Evolutionary conservation across 2,329 filamentous ascomycete species (phyloP), one percentile per base, ranked within the genome.

Genomic region (Botrytis porri): DNA sequence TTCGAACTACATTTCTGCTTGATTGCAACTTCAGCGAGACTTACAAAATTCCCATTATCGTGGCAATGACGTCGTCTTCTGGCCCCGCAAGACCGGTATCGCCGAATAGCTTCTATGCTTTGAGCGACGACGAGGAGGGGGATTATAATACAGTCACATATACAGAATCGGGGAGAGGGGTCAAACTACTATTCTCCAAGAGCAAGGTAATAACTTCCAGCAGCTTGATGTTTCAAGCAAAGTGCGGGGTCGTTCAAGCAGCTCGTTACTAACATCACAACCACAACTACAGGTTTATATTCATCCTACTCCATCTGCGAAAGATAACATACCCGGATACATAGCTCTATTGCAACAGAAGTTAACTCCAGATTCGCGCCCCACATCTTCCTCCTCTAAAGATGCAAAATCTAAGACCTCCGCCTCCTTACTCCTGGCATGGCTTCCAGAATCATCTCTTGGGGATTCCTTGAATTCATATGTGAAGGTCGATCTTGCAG

Each of bases 91-190:
- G 79, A 73, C 79, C 86, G 69, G 78, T 89, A 22, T 98, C 95
- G 51, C 94, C 93, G 4, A 93, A 91, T 70, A 97, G 94, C 79
- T 96, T 95, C 85, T 98, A 97, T 85, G 95, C 95, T 80, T 86
- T 98, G 86, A 97, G 93, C 82, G 97, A 99, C 84, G 94, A 97
- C 80, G 95, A 97, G 76, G 96, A 98, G 83, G 93, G 92, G 77
- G 96, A 93, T 62, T 99, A 99, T 84, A 93, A 97, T 81, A 98
- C 94, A 29, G 94, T 99, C 79, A 92, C 93, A 7, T 93, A 97
- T 80, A 88, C 89, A 6, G 89, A 88, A 77, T 90, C 89, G 3
- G 92, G 93, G 0, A 89, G 89, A 76, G 96, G 95, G 2, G 96
- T 99, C 63, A 99, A 98, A 84, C 86, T 99, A 45, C 86, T 99